Evolutionary conservation across 495 filamentous ascomycete species (phyloP).

Genomic region (Hypoxylon fragiforme): DNA sequence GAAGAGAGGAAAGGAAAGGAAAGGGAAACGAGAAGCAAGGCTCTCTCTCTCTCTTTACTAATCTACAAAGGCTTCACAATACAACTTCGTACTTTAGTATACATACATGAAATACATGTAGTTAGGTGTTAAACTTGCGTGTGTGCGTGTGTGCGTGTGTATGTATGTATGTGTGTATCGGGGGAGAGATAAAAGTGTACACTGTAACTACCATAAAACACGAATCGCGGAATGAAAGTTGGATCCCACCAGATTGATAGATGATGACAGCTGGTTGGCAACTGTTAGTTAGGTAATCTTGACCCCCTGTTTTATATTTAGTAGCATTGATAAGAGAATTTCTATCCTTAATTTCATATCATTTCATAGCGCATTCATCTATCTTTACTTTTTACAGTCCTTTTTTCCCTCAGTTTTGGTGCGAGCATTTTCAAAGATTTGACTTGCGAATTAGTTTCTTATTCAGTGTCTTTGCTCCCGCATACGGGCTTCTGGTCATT

Average conservation of each 20-base stretch:
- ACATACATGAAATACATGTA: too few species aligned
- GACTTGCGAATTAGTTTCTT: too few species aligned
- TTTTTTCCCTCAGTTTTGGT: too few species aligned
- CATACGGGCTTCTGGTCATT: too few species aligned
- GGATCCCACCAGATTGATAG: constrained; percentile 5
- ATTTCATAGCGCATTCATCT: too few species aligned
- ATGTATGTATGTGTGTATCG: constrained; percentile 7
- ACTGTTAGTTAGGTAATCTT: constrained; percentile 1
- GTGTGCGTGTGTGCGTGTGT: not conserved
- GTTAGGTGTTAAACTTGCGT: not conserved
- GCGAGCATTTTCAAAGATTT: too few species aligned
- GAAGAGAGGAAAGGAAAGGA: not conserved
- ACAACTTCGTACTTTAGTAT: too few species aligned
- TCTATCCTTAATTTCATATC: not conserved
- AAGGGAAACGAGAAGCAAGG: too few species aligned
- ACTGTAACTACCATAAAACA: too few species aligned
- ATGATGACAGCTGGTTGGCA: constrained; percentile 57
- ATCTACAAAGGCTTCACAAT: not conserved
- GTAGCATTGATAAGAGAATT: not conserved
- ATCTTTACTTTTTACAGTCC: too few species aligned
- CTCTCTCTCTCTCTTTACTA: too few species aligned
- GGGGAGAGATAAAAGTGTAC: constrained; percentile 9
- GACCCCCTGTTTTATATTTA: not conserved
- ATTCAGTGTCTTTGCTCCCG: too few species aligned
- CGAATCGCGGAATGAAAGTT: constrained; percentile 29